phyloP scores from a whole-genome alignment of 768 basidiomycete species.

The Rhodosporidiobolus sp. region DNA sequence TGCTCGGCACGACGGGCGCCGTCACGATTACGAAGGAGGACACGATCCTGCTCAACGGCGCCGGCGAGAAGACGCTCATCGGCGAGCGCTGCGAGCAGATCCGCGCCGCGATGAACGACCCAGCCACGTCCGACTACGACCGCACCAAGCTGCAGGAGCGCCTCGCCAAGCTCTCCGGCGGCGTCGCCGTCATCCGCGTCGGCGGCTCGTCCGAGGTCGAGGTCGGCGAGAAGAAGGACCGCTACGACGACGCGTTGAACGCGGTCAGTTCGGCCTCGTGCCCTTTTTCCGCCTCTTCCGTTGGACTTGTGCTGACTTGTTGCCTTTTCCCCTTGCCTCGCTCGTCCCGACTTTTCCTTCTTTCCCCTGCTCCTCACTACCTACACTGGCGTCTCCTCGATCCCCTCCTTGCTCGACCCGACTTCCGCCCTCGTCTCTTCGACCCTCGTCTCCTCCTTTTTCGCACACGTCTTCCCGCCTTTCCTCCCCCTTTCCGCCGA shows the following conservation, averaged over 20 bases:
- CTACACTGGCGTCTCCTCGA: too few relatives aligned
- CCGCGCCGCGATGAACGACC: constrained; percentile 72
- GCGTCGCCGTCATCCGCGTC: constrained; percentile 98
- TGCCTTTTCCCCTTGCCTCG: too few relatives aligned
- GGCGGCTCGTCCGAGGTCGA: constrained; percentile 91
- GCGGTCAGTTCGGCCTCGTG: background rate
- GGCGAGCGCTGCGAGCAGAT: constrained; percentile 94
- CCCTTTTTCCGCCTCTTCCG: background rate
- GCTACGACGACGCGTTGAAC: constrained; percentile 69
- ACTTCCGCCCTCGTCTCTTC: too few relatives aligned
- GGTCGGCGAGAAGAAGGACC: constrained; percentile 98
- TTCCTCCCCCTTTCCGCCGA: too few relatives aligned
- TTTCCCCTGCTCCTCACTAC: too few relatives aligned
- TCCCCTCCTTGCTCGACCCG: too few relatives aligned
- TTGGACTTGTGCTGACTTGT: constrained; percentile 59
- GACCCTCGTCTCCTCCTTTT: too few relatives aligned
- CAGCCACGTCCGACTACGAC: constrained; percentile 88
- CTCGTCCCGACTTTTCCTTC: too few relatives aligned
- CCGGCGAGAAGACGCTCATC: constrained; percentile 84
- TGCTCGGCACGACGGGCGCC: constrained; percentile 85
- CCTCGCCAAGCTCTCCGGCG: constrained; percentile 89
- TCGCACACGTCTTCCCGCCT: too few relatives aligned
- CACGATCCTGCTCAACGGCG: constrained; percentile 91
- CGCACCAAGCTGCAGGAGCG: constrained; percentile 92
- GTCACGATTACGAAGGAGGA: constrained; percentile 98